Conservation (phyloP, 2,329 filamentous ascomycete species). For the Arthrinium puccinioides region DNA sequence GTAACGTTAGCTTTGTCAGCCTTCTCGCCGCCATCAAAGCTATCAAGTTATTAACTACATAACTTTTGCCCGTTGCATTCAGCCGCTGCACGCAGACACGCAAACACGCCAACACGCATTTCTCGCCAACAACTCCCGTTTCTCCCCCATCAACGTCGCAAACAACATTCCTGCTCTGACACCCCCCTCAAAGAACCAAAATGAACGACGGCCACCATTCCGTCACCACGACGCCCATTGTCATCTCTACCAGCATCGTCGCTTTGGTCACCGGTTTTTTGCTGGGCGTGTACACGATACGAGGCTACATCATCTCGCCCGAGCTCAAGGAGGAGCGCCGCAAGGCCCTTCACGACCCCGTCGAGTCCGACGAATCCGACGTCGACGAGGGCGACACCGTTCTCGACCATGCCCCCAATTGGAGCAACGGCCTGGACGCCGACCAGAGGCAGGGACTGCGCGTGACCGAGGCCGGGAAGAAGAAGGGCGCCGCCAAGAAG, state of each 20-base stretch:
- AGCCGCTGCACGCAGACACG: too few relatives aligned
- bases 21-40: too few relatives aligned
- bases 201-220: too few relatives aligned
- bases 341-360: constrained; percentile 49
- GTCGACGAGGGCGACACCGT: constrained; percentile 52
- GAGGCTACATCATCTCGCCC: constrained; percentile 52
- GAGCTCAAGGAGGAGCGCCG: constrained; percentile 48
- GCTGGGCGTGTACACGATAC: constrained; percentile 66
- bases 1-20: too few relatives aligned
- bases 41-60: too few relatives aligned
- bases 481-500: constrained; percentile 3
- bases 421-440: constrained; percentile 54
- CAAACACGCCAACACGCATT: too few relatives aligned
- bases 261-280: constrained; percentile 73
- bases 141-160: too few relatives aligned
- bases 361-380: constrained; percentile 64
- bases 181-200: too few relatives aligned
- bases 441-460: constrained; percentile 51
- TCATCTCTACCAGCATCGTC: constrained; percentile 67
- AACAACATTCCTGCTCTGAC: too few relatives aligned
- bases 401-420: constrained; percentile 61
- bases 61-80: too few relatives aligned
- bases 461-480: constrained; percentile 10
- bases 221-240: constrained; percentile 45
- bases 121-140: too few relatives aligned